Conservation (phyloP, 805 yeast genomes). For the Wickerhamiella domercqiae region DNA sequence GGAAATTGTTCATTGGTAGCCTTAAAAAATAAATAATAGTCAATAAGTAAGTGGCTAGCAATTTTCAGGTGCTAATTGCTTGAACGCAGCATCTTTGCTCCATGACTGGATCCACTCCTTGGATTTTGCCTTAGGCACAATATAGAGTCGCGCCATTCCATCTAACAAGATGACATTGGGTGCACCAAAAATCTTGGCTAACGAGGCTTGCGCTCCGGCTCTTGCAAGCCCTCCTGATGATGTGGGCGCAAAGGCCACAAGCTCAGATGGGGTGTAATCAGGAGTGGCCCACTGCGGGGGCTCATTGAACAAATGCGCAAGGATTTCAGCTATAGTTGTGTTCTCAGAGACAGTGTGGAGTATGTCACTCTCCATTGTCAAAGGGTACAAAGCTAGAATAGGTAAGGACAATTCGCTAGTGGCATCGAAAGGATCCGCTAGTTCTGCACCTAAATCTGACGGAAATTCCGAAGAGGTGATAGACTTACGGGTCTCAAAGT, state of each 20-base stretch:
- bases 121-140: constrained; percentile 61
- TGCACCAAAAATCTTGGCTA: constrained; percentile 48
- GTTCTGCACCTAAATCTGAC: constrained; percentile 20
- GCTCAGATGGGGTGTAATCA: constrained; percentile 40
- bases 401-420: constrained; percentile 71
- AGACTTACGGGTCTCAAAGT: constrained; percentile 14
- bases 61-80: constrained; percentile 7
- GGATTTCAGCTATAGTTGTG: constrained; percentile 46
- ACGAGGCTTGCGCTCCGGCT: constrained; percentile 59
- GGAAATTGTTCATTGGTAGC: too few species aligned
- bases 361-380: constrained; percentile 70
- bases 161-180: constrained; percentile 71
- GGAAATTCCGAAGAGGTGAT: constrained; percentile 23
- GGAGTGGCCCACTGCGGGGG: constrained; percentile 52
- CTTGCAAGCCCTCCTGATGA: constrained; percentile 70
- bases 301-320: constrained; percentile 45
- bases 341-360: constrained; percentile 62
- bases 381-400: constrained; percentile 65
- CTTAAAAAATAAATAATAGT: not conserved
- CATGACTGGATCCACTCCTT: constrained; percentile 40
- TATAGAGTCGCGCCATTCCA: constrained; percentile 49
- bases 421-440: constrained; percentile 25
- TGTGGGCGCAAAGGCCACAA: constrained; percentile 74
- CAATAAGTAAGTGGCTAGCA: not conserved
- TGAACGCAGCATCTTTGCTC: constrained; percentile 18